These are phyloP conservation scores for Phytophthora chlamydospora DNA, from an alignment of 352 stramenopile genomes.

Conservation along the genomic window DNA sequence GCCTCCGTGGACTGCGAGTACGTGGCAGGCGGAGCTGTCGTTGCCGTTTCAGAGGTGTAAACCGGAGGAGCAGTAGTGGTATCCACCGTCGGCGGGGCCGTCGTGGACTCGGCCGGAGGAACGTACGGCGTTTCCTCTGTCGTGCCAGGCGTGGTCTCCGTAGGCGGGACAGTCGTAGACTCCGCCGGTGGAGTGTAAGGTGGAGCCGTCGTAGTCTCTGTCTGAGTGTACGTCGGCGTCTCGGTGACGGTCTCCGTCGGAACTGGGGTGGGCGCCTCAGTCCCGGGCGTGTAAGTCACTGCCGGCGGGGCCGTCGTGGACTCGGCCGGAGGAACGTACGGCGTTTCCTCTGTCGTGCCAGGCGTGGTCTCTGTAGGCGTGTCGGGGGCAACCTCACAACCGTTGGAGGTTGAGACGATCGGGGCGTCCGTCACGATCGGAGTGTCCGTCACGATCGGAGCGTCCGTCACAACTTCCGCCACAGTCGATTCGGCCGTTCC, in stretches of 20 bases:
- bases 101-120: background rate
- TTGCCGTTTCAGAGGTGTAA: background rate
- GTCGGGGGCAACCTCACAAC: constrained; percentile 25
- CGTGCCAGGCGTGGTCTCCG: background rate
- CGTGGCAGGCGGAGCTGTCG: background rate
- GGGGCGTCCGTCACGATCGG: background rate
- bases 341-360: background rate
- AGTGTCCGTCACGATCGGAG: constrained; percentile 1
- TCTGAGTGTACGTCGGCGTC: background rate
- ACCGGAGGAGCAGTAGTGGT: background rate
- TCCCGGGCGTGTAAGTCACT: background rate
- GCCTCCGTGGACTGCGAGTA: constrained; percentile 1
- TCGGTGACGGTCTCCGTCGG: constrained; percentile 1
- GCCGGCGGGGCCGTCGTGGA: background rate
- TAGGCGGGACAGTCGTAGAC: background rate
- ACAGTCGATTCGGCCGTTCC: constrained; percentile 2
- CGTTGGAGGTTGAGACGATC: constrained; percentile 1
- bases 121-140: background rate
- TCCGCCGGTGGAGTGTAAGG: constrained; percentile 3
- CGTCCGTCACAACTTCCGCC: background rate
- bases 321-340: constrained; percentile 1
- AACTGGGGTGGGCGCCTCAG: background rate
- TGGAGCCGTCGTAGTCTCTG: background rate
- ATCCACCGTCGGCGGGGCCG: background rate
- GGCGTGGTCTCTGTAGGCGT: background rate